Base-by-base conservation (phyloP, 352 stramenopile species). In the Ochromonadaceae sp. region DNA sequence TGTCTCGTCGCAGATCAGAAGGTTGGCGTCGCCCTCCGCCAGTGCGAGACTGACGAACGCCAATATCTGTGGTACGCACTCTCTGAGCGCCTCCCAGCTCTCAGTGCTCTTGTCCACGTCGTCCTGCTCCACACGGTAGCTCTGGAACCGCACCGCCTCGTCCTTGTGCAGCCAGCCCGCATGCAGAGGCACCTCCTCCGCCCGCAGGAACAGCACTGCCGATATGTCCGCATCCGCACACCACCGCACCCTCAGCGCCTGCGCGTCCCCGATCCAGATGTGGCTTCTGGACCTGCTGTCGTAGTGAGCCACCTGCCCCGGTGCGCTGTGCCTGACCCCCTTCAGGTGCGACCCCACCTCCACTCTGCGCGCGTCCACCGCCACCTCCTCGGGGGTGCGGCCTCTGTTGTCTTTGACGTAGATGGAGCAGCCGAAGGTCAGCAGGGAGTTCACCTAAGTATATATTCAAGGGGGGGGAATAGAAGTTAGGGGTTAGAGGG, bases 1-100 rank as follows among this genome's bases (percentile, higher is more conserved):
- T 4, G 52, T 50, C 20, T 60, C 52, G 47, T 60, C 52, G 35
- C 52, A 60, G 20, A 60, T 28, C 22, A 59, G 7, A 7, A 59
- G 7, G 5, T 26, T 59, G 26, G 9, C 5, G 7, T 5, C 15
- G n/a, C 49, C 26, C n/a, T 42, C 14, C n/a, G 46, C 35, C 35
- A 5, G 20, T 20, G 14, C 28, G 12, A 52, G 7, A 35, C 22
- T 9, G 9, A 5, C n/a, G 40, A 7, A 34, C 25, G 40, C 3
- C 22, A 40, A 56, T 35, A 56, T 56, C 47, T 25, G 17, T 20
- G 47, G 47, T 35, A 56, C 20, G 25, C 7, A 38, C 4, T 5
- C 4, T 40, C 25, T 15, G 22, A 56, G 47, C 9, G 9, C 9
- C 7, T 36, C 7, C 9, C 9, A 35, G 14, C 34, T 40, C 15